Conservation (phyloP, 805 yeast genomes). For the Scheffersomyces amazonensis region DNA sequence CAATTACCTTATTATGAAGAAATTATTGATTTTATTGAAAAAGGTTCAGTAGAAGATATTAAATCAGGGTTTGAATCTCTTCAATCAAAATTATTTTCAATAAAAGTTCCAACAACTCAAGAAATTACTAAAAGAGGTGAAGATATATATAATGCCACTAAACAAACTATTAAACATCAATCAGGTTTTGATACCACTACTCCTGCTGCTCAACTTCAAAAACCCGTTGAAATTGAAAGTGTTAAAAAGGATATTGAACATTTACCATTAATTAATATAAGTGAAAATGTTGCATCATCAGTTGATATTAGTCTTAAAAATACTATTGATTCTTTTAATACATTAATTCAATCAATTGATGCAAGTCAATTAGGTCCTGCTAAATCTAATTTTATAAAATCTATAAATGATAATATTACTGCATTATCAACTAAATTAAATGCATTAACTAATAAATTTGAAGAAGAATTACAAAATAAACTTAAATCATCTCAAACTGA, state of each 20-base stretch:
- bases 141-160: conserved; percentile 34
- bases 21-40: conserved; percentile 34
- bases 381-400: conserved; percentile 26
- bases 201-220: conserved; percentile 42
- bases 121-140: conserved; percentile 31
- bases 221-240: conserved; percentile 35
- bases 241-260: conserved; percentile 25
- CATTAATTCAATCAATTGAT: conserved; percentile 34
- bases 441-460: conserved; percentile 30
- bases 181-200: conserved; percentile 10
- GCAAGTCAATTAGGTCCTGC: conserved; percentile 20
- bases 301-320: conserved; percentile 32
- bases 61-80: conserved; percentile 15
- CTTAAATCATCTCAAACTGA: conserved; percentile 38
- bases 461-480: conserved; percentile 31
- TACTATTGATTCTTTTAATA: conserved; percentile 38
- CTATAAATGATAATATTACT: conserved; percentile 30
- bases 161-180: conserved; percentile 14
- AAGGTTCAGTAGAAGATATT: conserved; percentile 32
- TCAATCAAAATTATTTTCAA: conserved; percentile 11
- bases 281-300: conserved; percentile 14
- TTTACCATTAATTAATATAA: conserved; percentile 32
- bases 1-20: conserved; percentile 43
- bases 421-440: conserved; percentile 29
- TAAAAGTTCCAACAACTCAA: conserved; percentile 30